Base-by-base conservation (phyloP, 208 protist species). In the Trypanosomatidae sp. region DNA sequence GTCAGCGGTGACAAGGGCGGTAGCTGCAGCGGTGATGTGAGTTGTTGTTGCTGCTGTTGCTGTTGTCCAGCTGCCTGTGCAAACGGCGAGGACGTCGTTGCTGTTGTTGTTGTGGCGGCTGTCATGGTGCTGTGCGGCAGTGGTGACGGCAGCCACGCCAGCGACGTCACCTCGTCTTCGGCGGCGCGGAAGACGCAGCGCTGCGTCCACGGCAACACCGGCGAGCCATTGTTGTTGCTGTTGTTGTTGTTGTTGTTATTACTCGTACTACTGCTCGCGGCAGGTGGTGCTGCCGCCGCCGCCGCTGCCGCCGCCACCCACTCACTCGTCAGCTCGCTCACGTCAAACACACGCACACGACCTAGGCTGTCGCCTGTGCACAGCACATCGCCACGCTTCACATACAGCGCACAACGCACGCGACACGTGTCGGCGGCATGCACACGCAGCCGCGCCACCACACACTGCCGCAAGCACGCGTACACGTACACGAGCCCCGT, bases 401-500 rank as follows among this genome's bases (percentile, higher is more conserved):
- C 46, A 42, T 69, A 62, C n/a, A 72, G 18, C 8, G 55, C 61
- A 6, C 56, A 56, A 8, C 48, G 43, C n/a, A 84, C 43, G 21
- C 53, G 53, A 47, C 66, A 67, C 43, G 60, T 63, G 54, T 74
- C 53, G n/a, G 60, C 61, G 1, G 30, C 43, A n/a, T 51, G 32
- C 19, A 84, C 35, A 4, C 61, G 57, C 23, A 70, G 26, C 18
- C 76, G 77, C 13, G 51, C 53, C 1, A 87, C 27, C 15, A 69
- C 62, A 27, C 48, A 37, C 25, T 66, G 57, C 27, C 60, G 45
- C 5, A 80, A 52, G 44, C 75, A 82, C n/a, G 76, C 71, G 53
- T 87, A 91, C 10, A 87, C 53, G 50, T 67, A 68, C 28, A 91
- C 39, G 16, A 80, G 45, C 8, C 82, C 82, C 7, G 58, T 82